These are phyloP conservation scores for Lenzites betulinus DNA, from an alignment of 768 basidiomycete species.

Conservation along the genomic window DNA sequence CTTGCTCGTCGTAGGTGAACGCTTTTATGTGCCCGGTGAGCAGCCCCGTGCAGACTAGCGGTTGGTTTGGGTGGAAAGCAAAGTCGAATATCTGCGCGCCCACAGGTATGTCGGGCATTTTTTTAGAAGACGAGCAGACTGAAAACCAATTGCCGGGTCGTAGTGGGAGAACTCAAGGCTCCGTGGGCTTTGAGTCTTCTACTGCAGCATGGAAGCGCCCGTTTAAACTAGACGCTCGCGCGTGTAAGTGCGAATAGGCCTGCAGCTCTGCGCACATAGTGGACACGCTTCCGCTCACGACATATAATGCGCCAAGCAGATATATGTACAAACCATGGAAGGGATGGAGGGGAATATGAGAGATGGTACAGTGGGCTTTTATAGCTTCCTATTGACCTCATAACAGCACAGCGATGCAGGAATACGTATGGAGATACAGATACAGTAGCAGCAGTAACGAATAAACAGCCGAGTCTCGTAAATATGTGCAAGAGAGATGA, in stretches of 20 bases:
- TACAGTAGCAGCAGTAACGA: constrained; percentile 7
- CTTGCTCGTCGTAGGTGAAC: constrained; percentile 75
- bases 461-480: constrained; percentile 6
- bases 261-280: too few relatives aligned
- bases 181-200: too few relatives aligned
- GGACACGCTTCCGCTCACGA: too few relatives aligned
- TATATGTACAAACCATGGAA: not conserved
- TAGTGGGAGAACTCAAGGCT: too few relatives aligned
- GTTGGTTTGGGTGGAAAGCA: constrained; percentile 75
- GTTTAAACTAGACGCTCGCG: too few relatives aligned
- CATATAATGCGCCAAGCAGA: too few relatives aligned
- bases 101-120: constrained; percentile 65
- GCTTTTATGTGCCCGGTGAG: constrained; percentile 85
- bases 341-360: not conserved
- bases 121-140: too few relatives aligned
- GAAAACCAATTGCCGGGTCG: too few relatives aligned
- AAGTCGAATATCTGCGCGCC: constrained; percentile 88
- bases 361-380: not conserved
- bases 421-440: constrained; percentile 1
- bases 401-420: constrained; percentile 14
- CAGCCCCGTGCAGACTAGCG: constrained; percentile 75
- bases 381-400: constrained; percentile 5
- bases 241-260: too few relatives aligned
- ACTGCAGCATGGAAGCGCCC: too few relatives aligned
- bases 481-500: not conserved